phyloP scores from a whole-genome alignment of 106 monocot genomes.

The Dioscorea dumetorum region DNA sequence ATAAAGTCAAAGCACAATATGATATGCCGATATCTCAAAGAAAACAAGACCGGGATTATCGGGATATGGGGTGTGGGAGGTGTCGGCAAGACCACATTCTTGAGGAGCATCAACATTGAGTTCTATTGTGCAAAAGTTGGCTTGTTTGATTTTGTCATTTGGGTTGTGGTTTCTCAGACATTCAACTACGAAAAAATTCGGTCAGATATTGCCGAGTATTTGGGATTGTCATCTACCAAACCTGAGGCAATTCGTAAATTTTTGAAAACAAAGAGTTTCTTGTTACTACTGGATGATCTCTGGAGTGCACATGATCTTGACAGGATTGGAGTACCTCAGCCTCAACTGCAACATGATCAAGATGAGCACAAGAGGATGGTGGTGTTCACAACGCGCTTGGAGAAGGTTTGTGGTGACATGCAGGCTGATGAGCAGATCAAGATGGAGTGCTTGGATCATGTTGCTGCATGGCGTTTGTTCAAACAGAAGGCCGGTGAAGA shows the following conservation, averaged over 20 bases:
- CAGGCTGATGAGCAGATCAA: not conserved
- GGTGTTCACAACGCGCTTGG: constrained; percentile 7
- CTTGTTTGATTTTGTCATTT: constrained; percentile 9
- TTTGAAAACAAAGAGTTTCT: constrained; percentile 8
- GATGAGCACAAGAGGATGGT: constrained; percentile 1
- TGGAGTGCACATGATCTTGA: constrained; percentile 12
- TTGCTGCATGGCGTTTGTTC: constrained; percentile 9
- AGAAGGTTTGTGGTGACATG: constrained; percentile 6
- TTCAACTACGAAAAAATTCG: constrained; percentile 1
- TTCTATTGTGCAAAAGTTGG: not conserved
- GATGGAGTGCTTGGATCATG: constrained; percentile 2
- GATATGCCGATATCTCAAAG: constrained; percentile 4
- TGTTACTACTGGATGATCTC: constrained; percentile 24
- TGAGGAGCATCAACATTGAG: constrained; percentile 12
- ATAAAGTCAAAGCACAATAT: not conserved
- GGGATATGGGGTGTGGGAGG: constrained; percentile 22
- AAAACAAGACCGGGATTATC: constrained; percentile 2
- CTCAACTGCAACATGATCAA: not conserved
- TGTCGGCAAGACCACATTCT: constrained; percentile 19
- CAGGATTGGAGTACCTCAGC: constrained; percentile 3
- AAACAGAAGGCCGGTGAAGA: constrained; percentile 8
- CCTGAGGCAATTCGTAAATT: not conserved
- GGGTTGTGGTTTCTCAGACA: not conserved
- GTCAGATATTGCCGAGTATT: not conserved
- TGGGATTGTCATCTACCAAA: not conserved